Conservation (phyloP, 2,329 filamentous ascomycete genomes). For the Phialemoniopsis sp. region DNA sequence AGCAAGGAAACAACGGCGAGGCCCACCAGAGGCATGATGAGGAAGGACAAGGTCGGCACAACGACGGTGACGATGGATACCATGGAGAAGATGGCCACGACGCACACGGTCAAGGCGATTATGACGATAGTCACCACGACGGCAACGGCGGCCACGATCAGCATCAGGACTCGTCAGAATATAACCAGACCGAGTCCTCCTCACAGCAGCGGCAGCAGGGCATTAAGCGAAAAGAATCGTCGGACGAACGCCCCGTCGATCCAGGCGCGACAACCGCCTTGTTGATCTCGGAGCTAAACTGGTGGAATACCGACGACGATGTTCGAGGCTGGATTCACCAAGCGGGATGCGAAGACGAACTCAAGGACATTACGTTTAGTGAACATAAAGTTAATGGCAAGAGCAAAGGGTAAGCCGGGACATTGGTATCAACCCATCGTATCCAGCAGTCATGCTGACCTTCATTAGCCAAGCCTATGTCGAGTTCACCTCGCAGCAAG, state of each 20-base stretch:
- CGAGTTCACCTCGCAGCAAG: constrained; percentile 79
- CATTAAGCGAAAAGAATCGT: constrained; percentile 56
- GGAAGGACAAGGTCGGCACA: constrained; percentile 7
- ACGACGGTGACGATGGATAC: constrained; percentile 20
- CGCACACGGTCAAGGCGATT: constrained; percentile 23
- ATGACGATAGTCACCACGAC: constrained; percentile 30
- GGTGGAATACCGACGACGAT: constrained; percentile 97
- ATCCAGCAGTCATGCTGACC: constrained; percentile 4
- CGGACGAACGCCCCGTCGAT: constrained; percentile 56
- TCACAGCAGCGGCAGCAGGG: constrained; percentile 43
- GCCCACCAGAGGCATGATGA: constrained; percentile 26
- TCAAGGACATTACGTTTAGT: constrained; percentile 93
- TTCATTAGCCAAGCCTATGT: constrained; percentile 68
- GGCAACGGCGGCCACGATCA: constrained; percentile 31
- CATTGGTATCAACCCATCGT: neutral
- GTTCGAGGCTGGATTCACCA: constrained; percentile 81
- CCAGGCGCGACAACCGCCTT: constrained; percentile 64
- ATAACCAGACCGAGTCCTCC: neutral
- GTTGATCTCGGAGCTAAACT: constrained; percentile 84
- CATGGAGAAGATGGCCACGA: constrained; percentile 35
- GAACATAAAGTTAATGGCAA: constrained; percentile 99
- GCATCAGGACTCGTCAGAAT: constrained; percentile 23
- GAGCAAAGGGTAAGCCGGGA: constrained; percentile 79
- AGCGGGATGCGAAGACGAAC: constrained; percentile 75
- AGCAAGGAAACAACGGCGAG: constrained; percentile 32